Base-by-base conservation (phyloP, 2,329 filamentous ascomycete genomes). In the Ascomycota sp. region DNA sequence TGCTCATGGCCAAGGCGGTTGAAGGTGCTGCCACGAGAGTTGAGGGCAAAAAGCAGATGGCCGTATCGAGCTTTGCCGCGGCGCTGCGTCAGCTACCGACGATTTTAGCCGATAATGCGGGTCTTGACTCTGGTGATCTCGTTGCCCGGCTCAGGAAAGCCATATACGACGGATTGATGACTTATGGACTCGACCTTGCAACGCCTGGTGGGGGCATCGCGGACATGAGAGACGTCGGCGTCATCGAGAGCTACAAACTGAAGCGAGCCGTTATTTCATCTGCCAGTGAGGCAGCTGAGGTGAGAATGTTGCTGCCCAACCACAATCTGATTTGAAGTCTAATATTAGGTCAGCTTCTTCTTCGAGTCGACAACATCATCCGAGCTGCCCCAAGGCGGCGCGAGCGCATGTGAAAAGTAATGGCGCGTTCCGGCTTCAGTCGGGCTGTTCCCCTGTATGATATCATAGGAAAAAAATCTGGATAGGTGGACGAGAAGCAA, bases 1-100 rank as follows among this genome's bases (percentile, higher is more conserved):
- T 95, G 86, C 61, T 92, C 42, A 98, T 98, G 89, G 81, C 86
- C 39, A 93, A 94, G 65, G 89, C 89, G 7, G 89, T 98, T 15
- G 86, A 94, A 49, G 79, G 78, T 36, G 82, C 82, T 5, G 85
- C 85, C 15, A 85, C 91, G 36, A 86, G 92, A 44, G 79, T 93
- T 7, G 83, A 89, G 41, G 89, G 89, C 51, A 98, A 98, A 73
- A 86, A 89, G 56, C 85, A 92, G 43, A 65, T 94, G 45, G 89
- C 89, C 3, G 86, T 95, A 13, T 75, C 85, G 38, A 71, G 81
- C 4, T 98, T 95, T 49, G 80, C 86, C 17, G 66, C 75, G 33
- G 89, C 89, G 20, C 66, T 98, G 35, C 74, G 85, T 45, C 89
- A 98, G 53, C 64, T 98, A 31, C 89, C 89, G 6, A 98, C 89